Evolutionary conservation across 768 basidiomycete genomes (phyloP), one percentile per base, ranked within the genome.

Genomic region (Rhodotorula toruloides): DNA sequence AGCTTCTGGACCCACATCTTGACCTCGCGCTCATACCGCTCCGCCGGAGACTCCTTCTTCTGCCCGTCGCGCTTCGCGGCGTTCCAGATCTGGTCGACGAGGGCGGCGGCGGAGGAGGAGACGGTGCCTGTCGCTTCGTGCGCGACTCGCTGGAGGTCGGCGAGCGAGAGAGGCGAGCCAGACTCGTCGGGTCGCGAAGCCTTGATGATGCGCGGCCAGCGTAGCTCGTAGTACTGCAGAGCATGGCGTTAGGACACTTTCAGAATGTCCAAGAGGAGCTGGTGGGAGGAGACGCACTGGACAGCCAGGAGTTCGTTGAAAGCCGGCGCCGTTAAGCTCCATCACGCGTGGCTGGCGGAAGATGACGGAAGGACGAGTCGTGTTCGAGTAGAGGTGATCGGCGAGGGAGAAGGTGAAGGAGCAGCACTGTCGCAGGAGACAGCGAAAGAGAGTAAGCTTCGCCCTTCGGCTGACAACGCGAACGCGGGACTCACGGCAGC

Each of bases 281-380:
- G 27, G 39, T 34, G 27, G 36, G 14, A 8, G 0, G 19, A 13
- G 1, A 50, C 68, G 9, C 10, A 65, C 70, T 0, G 80, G 78
- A n/a, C 85, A 77, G 74, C 88, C 89, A 37, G 86, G 87, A 73
- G 53, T 22, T 12, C 47, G 57, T 21, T 71, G 70, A 19, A 91
- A 93, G 3, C 90, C 88, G 8, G 88, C 91, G 19, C 91, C 90
- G 65, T 84, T 85, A 8, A 93, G 73, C 72, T 91, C 90, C 4
- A 81, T 85, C 9, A 88, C 79, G 22, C 90, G 72, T 3, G 90
- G 90, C 36, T 78, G 78, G 17, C 78, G 76, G 32, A 93, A 78
- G 63, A 91, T 75, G 6, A 84, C 76, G 0, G 78, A 74, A 9
- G 91, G 91, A 5, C 78, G 78, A 1, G 76, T 64, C 25, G 61